A percentile compares a stretch with the other conserved stretches of the same genome.
These are phyloP conservation scores for Zygoascus tannicola DNA, from an alignment of 805 yeast genomes.

Conservation along the genomic window DNA sequence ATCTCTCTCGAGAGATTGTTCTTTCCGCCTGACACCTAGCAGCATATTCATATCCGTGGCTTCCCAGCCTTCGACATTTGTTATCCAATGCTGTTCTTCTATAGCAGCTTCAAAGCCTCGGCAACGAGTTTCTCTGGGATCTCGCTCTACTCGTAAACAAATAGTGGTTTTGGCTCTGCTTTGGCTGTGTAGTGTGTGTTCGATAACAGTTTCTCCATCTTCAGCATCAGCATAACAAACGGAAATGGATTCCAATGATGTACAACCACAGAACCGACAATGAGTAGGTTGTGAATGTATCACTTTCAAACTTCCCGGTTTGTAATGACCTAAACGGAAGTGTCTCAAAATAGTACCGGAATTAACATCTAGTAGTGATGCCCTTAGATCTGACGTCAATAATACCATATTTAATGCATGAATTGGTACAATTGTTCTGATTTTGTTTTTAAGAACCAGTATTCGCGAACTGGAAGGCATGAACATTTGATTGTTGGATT, in stretches of 20 bases:
- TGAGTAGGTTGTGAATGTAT: conserved; percentile 81
- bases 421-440: conserved; percentile 13
- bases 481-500: not conserved
- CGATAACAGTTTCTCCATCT: conserved; percentile 41
- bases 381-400: conserved; percentile 13
- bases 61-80: conserved; percentile 68
- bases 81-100: conserved; percentile 61
- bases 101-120: conserved; percentile 69
- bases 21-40: conserved; percentile 52
- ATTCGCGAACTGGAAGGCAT: conserved; percentile 12
- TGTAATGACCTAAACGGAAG: conserved; percentile 54
- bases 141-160: conserved; percentile 85
- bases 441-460: not conserved
- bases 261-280: conserved; percentile 87
- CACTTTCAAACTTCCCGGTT: conserved; percentile 51
- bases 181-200: conserved; percentile 66
- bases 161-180: conserved; percentile 70
- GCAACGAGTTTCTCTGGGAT: conserved; percentile 84
- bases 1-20: conserved; percentile 17
- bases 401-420: conserved; percentile 22
- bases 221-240: conserved; percentile 59
- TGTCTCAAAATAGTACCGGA: conserved; percentile 62
- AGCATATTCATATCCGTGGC: conserved; percentile 67
- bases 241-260: conserved; percentile 63
- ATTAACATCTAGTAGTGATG: conserved; percentile 54